phyloP scores from a whole-genome alignment of 2,329 filamentous ascomycete genomes.

The Thielaviopsis ethacetica region DNA sequence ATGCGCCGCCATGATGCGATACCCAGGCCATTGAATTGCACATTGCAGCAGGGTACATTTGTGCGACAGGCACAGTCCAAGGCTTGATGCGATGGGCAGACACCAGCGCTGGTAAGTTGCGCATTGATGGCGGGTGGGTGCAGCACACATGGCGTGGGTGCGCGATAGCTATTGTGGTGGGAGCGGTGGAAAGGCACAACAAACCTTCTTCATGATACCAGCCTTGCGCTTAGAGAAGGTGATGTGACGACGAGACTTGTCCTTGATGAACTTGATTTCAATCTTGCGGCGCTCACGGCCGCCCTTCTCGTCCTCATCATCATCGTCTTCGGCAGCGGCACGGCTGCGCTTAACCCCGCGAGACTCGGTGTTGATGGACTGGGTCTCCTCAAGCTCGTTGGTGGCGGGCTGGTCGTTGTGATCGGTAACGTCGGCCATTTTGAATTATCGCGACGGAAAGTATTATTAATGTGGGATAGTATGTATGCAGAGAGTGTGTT shows the following conservation, averaged over 20 bases:
- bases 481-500: conserved; percentile 5
- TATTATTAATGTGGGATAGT: not conserved
- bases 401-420: conserved; percentile 63
- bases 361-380: conserved; percentile 48
- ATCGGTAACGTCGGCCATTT: conserved; percentile 67
- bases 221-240: conserved; percentile 99
- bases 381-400: conserved; percentile 55
- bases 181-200: conserved; percentile 25
- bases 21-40: too few relatives aligned
- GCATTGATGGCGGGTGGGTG: not conserved
- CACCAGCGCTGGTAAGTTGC: too few relatives aligned
- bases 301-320: conserved; percentile 95
- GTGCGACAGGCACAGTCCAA: too few relatives aligned
- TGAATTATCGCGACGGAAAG: not conserved
- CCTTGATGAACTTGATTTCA: conserved; percentile 99
- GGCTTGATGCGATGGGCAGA: too few relatives aligned
- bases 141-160: not conserved
- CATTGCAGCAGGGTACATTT: too few relatives aligned
- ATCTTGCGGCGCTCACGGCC: conserved; percentile 98
- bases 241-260: conserved; percentile 98
- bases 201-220: conserved; percentile 99
- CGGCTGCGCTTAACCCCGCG: conserved; percentile 84
- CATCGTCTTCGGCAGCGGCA: conserved; percentile 78
- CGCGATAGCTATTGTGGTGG: too few relatives aligned
- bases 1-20: too few relatives aligned